Percentiles rank a stretch among this genome's conserved stretches.
phyloP scores from a whole-genome alignment of 306 rosid species.

The Quercus suber region DNA sequence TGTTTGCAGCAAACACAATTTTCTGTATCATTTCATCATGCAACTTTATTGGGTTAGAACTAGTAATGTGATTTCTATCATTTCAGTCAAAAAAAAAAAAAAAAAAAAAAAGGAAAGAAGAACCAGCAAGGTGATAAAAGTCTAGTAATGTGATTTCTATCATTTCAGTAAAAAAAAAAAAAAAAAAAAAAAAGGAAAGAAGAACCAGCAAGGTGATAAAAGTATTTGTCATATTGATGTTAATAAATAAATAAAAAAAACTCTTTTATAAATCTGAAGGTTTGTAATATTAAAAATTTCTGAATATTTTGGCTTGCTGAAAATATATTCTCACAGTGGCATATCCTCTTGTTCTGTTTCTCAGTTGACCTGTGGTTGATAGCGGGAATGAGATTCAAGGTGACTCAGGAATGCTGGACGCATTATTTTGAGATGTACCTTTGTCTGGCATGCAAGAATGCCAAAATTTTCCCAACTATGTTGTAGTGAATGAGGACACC shows the following conservation, averaged over 20 bases:
- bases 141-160: no score
- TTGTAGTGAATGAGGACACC: constrained; percentile 25
- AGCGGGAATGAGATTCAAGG: constrained; percentile 19
- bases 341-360: constrained; percentile 8
- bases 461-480: constrained; percentile 22
- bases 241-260: background rate
- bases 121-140: background rate
- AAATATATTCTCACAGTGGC: constrained; percentile 9
- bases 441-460: constrained; percentile 19
- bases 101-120: no score
- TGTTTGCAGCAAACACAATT: background rate
- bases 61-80: no score
- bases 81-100: no score
- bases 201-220: background rate
- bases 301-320: background rate
- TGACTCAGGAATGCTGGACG: background rate
- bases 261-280: background rate
- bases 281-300: background rate
- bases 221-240: background rate
- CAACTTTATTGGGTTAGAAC: background rate
- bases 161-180: no score
- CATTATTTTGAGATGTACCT: background rate
- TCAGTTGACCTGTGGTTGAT: constrained; percentile 34
- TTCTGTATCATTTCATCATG: background rate
- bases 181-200: no score